Base-by-base conservation (phyloP, 768 basidiomycete genomes). In the Termitomyces titanicus region DNA sequence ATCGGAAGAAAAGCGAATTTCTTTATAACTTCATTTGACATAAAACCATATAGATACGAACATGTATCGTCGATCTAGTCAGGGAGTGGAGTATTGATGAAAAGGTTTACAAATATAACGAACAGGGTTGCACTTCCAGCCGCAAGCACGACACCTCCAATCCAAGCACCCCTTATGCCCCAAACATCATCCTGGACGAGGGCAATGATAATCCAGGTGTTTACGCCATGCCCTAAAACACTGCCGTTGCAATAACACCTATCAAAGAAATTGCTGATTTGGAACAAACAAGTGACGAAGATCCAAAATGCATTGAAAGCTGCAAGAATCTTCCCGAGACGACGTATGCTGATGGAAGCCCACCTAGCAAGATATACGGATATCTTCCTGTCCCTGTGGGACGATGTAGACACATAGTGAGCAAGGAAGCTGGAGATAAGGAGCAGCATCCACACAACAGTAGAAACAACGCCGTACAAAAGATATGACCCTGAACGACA, bases 201-300 rank as follows among this genome's bases (percentile, higher is more conserved):
- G 2, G 47, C 10, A 6, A 77, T 65, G 17, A 77, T 64, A 15
- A 65, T 53, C 43, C 66, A 76, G 1, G 72, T 72, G 0, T 27
- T 35, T 1, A 39, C 5, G 2, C 68, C 64, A 7, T 60, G 55
- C 6, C 68, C 64, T 9, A 73, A 56, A 13, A 68, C 67, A 51
- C 65, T 68, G 57, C 69, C 66, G 44, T 73, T 70, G 61, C 72
- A 74, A 33, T 70, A 74, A 44, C 72, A 74, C 9, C 66, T 60
- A 43, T 72, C 64, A 25, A 64, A 73, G 47, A 72, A 66, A 9
- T 60, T 68, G 27, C 63, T 63, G 46, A 73, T 69, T 47, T 73
- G 70, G 42, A 73, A 65, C 17, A 71, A 33, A 35, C 68, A 68
- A 8, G 58, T 45, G 9, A 61, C 42, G 7, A 74, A 42, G 25